Base-by-base conservation (phyloP, 441 rosid species). In the Populus hybrid region DNA sequence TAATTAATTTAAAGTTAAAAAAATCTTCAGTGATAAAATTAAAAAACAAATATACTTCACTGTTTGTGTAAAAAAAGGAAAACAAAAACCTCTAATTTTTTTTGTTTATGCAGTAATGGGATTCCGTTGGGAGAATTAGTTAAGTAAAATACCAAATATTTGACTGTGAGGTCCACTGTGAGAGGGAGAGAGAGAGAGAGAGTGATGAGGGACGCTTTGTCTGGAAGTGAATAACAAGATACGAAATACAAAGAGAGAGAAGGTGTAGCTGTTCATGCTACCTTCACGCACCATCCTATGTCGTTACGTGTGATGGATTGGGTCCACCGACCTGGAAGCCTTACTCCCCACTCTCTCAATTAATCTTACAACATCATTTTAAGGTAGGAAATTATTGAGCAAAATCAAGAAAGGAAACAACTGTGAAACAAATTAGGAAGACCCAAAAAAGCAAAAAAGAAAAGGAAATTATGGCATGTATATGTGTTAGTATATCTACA, bases 291-390 rank as follows among this genome's bases (percentile, higher is more conserved):
- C 88, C 89, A 85, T 85, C 78, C 83, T 76, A 82, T 88, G 91
- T 87, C 93, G 86, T 86, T 87, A 71, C 85, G 80, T 74, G 87
- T 78, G 80, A 70, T 83, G 91, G 84, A 85, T 90, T 88, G 97
- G 95, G 95, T 89, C 97, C 95, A 92, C 97, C 91, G 91, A 86
- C 92, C 85, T 80, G 82, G 79, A 79, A 79, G 82, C 85, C 84
- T 86, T 78, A n/a, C 82, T 80, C 76, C 83, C 74, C 21, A 38
- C 46, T 71, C 26, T 80, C 69, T 69, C 74, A 38, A 46, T 79
- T 71, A 67, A 76, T 8, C 57, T 74, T 75, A 53, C 7, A 34
- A 34, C 4, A 70, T 65, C 26, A 50, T 3, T 57, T 72, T 61
- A 67, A 66, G 70, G 36, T 6, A 35, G 21, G 64, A 68, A 69